Conservation (phyloP, 768 basidiomycete species). For the Podaxis rugospora region DNA sequence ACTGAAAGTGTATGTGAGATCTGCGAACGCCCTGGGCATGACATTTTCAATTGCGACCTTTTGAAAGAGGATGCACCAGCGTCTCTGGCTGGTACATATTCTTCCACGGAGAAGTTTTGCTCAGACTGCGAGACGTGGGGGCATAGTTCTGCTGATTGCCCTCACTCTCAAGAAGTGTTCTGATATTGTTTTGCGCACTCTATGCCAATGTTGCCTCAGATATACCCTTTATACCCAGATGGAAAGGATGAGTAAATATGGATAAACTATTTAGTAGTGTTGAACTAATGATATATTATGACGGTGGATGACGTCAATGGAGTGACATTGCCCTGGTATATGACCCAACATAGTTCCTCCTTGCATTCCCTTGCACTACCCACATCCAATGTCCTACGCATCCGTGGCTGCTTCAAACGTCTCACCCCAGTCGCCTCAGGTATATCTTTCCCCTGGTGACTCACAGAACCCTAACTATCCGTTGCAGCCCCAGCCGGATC, state of each 20-base stretch:
- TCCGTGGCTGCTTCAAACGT: conserved; percentile 58
- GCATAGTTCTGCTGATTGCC: conserved; percentile 73
- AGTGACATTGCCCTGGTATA: background rate
- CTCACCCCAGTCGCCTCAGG: conserved; percentile 25
- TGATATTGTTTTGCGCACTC: conserved; percentile 29
- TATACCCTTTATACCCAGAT: conserved; percentile 20
- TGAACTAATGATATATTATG: background rate
- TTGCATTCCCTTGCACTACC: background rate
- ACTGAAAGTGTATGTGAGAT: conserved; percentile 67
- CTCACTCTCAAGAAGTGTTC: conserved; percentile 85
- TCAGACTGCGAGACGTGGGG: conserved; percentile 83
- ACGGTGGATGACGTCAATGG: conserved; percentile 1
- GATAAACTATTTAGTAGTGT: conserved; percentile 5
- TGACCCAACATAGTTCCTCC: too few species aligned
- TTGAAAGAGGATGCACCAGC: conserved; percentile 50
- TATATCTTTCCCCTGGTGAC: background rate
- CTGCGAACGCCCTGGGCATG: conserved; percentile 81
- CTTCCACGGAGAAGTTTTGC: conserved; percentile 49
- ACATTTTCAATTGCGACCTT: conserved; percentile 80
- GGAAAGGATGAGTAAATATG: conserved; percentile 15
- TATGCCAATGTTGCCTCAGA: background rate
- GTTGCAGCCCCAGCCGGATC: conserved; percentile 59
- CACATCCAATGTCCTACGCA: conserved; percentile 64
- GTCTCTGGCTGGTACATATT: conserved; percentile 17
- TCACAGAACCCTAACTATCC: conserved; percentile 18